Conservation (phyloP, 2,329 filamentous ascomycete genomes). For the Zasmidium citrigriseum region DNA sequence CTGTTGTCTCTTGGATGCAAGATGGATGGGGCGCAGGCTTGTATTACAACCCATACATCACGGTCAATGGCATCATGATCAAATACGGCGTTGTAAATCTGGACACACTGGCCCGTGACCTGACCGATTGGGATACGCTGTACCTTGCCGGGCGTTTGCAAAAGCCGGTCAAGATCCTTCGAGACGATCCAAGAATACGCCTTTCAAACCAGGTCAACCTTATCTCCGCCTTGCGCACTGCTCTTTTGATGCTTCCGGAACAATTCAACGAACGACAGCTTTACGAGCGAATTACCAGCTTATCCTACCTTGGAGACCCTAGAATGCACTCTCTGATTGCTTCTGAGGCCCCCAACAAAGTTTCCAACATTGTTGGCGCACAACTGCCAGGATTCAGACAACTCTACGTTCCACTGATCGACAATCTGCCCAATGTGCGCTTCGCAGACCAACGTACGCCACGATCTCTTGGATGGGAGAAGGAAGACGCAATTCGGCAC, state of each 20-base stretch:
- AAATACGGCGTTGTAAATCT: conserved; percentile 98
- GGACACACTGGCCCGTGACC: conserved; percentile 81
- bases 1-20: conserved; percentile 79
- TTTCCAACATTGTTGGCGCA: conserved; percentile 88
- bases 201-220: conserved; percentile 96
- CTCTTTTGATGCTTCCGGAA: conserved; percentile 80
- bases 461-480: conserved; percentile 41
- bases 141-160: conserved; percentile 96
- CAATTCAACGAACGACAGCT: conserved; percentile 84
- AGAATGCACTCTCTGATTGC: conserved; percentile 76
- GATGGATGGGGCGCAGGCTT: conserved; percentile 88
- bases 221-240: conserved; percentile 85
- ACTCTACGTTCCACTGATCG: conserved; percentile 85
- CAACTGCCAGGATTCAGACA: conserved; percentile 90
- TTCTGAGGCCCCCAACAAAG: conserved; percentile 82
- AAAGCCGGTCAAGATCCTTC: conserved; percentile 96
- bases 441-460: conserved; percentile 68
- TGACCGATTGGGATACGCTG: conserved; percentile 88
- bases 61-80: conserved; percentile 90
- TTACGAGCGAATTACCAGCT: conserved; percentile 86
- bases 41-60: conserved; percentile 96
- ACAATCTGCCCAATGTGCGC: conserved; percentile 82
- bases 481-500: conserved; percentile 39
- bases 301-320: conserved; percentile 95
- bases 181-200: conserved; percentile 88